Evolutionary conservation across 352 stramenopile genomes (phyloP).

Genomic region (Phytophthora vignae): DNA sequence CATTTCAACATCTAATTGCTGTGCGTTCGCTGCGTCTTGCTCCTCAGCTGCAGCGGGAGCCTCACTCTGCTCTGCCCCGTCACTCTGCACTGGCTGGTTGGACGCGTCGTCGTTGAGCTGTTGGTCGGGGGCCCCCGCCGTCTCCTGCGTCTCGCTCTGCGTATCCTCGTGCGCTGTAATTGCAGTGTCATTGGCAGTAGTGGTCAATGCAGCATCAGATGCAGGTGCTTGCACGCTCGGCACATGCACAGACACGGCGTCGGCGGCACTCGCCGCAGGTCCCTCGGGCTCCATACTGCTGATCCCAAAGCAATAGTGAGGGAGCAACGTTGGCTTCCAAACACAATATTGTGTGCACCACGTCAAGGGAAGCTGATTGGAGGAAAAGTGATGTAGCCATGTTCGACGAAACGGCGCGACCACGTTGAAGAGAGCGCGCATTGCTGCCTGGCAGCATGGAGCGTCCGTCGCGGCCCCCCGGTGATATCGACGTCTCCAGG

Average conservation of each 20-base stretch:
- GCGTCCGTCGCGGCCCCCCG: neutral
- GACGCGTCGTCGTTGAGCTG: slow-evolving; percentile 10
- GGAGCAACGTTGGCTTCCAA: too few species aligned
- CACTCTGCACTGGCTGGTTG: slow-evolving; percentile 8
- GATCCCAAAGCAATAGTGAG: slow-evolving; percentile 21
- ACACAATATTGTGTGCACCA: slow-evolving; percentile 12
- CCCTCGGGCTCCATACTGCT: slow-evolving; percentile 30
- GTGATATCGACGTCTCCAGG: neutral
- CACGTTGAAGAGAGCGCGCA: neutral
- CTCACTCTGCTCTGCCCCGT: slow-evolving; percentile 5
- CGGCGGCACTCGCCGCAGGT: slow-evolving; percentile 6
- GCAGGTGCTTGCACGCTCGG: neutral
- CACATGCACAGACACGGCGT: neutral
- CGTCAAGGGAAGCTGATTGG: slow-evolving; percentile 15
- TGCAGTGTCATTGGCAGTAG: neutral
- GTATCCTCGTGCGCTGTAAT: neutral
- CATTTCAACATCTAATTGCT: slow-evolving; percentile 1
- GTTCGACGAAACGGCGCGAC: slow-evolving; percentile 17
- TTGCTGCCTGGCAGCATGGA: slow-evolving; percentile 2
- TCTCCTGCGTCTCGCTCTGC: slow-evolving; percentile 5
- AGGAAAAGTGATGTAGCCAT: slow-evolving; percentile 31
- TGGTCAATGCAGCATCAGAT: neutral
- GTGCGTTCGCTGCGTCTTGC: neutral
- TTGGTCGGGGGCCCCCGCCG: neutral
- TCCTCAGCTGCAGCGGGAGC: neutral